A percentile compares a stretch with the other conserved stretches of the same genome.
Conservation (phyloP, 1,139 yeast species). For the Taiozyma sp. region DNA sequence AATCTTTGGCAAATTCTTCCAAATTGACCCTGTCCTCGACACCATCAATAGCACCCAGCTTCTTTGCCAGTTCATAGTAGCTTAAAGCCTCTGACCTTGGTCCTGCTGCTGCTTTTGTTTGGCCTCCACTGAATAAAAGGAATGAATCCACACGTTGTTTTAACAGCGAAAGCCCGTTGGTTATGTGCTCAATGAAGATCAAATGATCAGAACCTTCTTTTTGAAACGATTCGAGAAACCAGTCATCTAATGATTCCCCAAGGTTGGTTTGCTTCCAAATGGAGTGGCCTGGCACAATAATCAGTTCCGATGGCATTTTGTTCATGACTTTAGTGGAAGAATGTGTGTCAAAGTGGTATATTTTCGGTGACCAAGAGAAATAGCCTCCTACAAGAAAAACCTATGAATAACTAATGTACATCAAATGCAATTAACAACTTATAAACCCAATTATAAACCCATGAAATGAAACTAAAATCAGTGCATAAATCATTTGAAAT, state of each 20-base stretch:
- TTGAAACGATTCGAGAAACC: constrained; percentile 68
- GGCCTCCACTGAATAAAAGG: constrained; percentile 61
- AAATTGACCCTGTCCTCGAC: constrained; percentile 21
- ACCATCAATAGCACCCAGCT: constrained; percentile 15
- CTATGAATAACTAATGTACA: neutral
- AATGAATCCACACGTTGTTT: constrained; percentile 28
- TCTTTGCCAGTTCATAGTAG: constrained; percentile 33
- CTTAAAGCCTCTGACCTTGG: constrained; percentile 59
- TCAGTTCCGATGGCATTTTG: constrained; percentile 27
- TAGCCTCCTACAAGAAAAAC: neutral
- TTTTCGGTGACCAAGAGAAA: neutral
- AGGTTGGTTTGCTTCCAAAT: constrained; percentile 43
- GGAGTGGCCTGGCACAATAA: constrained; percentile 67
- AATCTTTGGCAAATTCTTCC: constrained; percentile 78
- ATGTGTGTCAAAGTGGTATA: neutral
- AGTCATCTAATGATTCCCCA: constrained; percentile 41
- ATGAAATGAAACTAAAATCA: neutral
- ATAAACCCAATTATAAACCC: neutral
- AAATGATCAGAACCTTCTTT: constrained; percentile 63
- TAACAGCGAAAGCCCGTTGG: constrained; percentile 31
- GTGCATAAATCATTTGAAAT: constrained; percentile 48
- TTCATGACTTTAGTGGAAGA: too few relatives aligned
- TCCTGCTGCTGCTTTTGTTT: constrained; percentile 51
- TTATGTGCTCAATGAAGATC: constrained; percentile 61
- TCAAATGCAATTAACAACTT: neutral